phyloP scores from a whole-genome alignment of 257 asterid species.

The Eustoma russellianum region DNA sequence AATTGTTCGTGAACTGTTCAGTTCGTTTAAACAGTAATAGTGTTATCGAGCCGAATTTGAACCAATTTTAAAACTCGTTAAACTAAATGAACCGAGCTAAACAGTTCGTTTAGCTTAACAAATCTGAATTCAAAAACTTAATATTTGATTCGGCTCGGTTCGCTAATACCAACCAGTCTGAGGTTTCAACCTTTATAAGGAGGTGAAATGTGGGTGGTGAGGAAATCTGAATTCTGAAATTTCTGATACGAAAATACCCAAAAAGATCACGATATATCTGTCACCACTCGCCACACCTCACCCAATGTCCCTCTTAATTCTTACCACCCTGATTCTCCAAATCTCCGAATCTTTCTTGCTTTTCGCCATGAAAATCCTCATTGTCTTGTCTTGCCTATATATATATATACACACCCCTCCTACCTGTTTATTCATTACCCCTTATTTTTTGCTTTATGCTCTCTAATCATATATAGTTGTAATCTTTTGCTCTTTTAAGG shows the following conservation, averaged over 20 bases:
- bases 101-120: too few relatives aligned
- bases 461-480: neutral
- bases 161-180: too few relatives aligned
- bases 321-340: slow-evolving; percentile 11
- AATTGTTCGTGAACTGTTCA: too few relatives aligned
- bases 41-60: too few relatives aligned
- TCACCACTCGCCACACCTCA: slow-evolving; percentile 9
- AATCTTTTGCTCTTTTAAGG: neutral
- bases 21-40: too few relatives aligned
- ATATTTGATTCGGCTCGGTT: too few relatives aligned
- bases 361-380: slow-evolving; percentile 10
- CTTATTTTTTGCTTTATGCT: slow-evolving; percentile 3
- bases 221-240: too few relatives aligned
- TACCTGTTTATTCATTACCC: neutral
- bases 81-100: too few relatives aligned
- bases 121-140: too few relatives aligned
- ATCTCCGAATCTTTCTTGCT: slow-evolving; percentile 13
- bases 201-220: neutral
- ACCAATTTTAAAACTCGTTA: too few relatives aligned
- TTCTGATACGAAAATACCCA: too few relatives aligned
- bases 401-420: slow-evolving; percentile 35
- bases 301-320: slow-evolving; percentile 7
- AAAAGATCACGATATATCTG: slow-evolving; percentile 36
- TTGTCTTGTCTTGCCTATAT: neutral
- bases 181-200: too few relatives aligned